Base-by-base conservation (phyloP, 257 asterid species). In the Ligustrum vulgare region DNA sequence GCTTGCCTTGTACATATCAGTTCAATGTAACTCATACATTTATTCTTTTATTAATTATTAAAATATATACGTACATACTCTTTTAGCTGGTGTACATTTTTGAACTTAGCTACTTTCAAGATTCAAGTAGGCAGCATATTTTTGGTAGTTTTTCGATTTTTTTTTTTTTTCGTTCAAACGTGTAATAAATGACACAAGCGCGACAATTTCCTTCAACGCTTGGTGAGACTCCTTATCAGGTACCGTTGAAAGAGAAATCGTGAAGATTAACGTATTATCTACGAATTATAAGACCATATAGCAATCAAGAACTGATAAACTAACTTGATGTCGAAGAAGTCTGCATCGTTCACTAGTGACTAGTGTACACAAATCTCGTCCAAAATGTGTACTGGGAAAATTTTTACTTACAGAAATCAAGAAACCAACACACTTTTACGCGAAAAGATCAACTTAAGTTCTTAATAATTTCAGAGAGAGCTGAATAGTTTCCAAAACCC, bases 401-500 rank as follows among this genome's bases (percentile, higher is more conserved):
- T 2, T 15, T 36, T 36, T 9, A 10, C 49, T 11, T 10, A 28
- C 0, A 41, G 12, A 41, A 2, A 41, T 41, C 49, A 41, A 9
- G 49, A 41, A 41, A 56, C 5, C 0, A 1, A 16, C 0, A 20
- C 6, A 25, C 18, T 60, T 11, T 25, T 60, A 60, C 1, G 16
- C 18, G 8, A 25, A 43, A 18, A 36, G 58, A 71, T 77, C 82
- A 83, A 75, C 33, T 89, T 84, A 94, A 70, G 45, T 77, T 89
- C 72, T 92, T 62, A 51, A 89, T 76, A 47, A 95, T 95, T 74
- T 89, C 74, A 36, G 91, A 82, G 65, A 93, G 69, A 22, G 99
- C 96, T 5, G 99, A 93, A 73, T 88, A 93, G 9, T 89, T 79
- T 33, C 99, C 99, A 51, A 93, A 73, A 18, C 73, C 84, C 12